Evolutionary conservation across 805 yeast genomes (phyloP).

Genomic region (Candida argentea): DNA sequence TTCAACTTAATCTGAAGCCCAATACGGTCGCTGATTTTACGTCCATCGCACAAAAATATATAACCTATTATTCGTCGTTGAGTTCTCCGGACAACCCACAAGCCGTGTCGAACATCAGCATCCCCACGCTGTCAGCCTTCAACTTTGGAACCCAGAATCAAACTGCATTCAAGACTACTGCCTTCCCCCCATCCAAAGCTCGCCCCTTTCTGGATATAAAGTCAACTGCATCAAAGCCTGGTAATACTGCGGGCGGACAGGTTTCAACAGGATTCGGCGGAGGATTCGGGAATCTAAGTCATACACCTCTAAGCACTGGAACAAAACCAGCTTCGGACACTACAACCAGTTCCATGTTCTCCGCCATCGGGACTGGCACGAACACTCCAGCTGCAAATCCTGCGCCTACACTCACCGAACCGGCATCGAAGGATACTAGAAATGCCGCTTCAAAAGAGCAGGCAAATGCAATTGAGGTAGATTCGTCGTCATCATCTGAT

Average conservation of each 20-base stretch:
- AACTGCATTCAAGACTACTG: too few relatives aligned
- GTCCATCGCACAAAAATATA: constrained; percentile 48
- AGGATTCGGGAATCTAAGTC: too few relatives aligned
- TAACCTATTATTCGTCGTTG: constrained; percentile 41
- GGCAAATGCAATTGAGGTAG: constrained; percentile 1
- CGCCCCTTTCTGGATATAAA: too few relatives aligned
- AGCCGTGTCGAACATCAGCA: too few relatives aligned
- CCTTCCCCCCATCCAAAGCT: too few relatives aligned
- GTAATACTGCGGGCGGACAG: too few relatives aligned
- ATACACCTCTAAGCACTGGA: too few relatives aligned
- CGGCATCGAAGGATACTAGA: constrained; percentile 3
- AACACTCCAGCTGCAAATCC: constrained; percentile 2
- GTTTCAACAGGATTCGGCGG: too few relatives aligned
- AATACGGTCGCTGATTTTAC: constrained; percentile 48
- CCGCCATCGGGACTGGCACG: constrained; percentile 1
- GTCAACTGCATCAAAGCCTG: too few relatives aligned
- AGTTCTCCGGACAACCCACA: too few relatives aligned
- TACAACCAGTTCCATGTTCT: constrained; percentile 1
- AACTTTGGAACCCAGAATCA: too few relatives aligned
- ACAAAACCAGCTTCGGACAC: not conserved
- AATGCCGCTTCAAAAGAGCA: not conserved
- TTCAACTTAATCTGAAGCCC: constrained; percentile 29
- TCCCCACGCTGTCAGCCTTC: too few relatives aligned
- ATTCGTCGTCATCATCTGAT: constrained; percentile 16
- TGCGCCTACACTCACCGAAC: constrained; percentile 1